phyloP scores from a whole-genome alignment of 371 early-diverging fungal genomes.

The Apophysomyces trapeziformis region DNA sequence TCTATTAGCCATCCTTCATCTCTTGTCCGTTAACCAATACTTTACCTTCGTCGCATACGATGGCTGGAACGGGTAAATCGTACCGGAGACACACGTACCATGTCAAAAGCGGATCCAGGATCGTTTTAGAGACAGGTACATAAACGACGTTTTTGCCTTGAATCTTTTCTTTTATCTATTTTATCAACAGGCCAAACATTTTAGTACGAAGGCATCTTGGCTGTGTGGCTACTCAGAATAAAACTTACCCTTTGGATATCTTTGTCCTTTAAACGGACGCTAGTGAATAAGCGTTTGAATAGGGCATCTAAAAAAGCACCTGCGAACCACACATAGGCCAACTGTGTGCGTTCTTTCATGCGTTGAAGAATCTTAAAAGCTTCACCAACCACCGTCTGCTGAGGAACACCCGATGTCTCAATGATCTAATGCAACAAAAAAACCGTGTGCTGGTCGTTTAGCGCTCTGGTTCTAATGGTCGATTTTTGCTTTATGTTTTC shows the following conservation, averaged over 20 bases:
- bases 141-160: constrained; percentile 51
- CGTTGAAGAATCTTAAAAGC: constrained; percentile 47
- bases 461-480: too few species aligned
- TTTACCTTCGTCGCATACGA: constrained; percentile 54
- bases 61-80: constrained; percentile 51
- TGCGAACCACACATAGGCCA: constrained; percentile 57
- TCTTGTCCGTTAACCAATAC: too few species aligned
- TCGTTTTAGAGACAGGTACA: constrained; percentile 52
- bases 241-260: constrained; percentile 32
- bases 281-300: constrained; percentile 46
- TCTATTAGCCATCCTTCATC: too few species aligned
- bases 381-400: constrained; percentile 52
- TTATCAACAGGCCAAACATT: too few species aligned
- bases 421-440: constrained; percentile 30
- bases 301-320: constrained; percentile 46
- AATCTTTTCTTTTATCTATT: constrained; percentile 37
- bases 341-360: constrained; percentile 53
- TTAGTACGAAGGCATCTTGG: neutral
- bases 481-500: too few species aligned
- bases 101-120: constrained; percentile 47
- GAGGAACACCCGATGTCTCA: constrained; percentile 51
- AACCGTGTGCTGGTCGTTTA: too few species aligned
- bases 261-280: constrained; percentile 33
- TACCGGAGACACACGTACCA: constrained; percentile 55
- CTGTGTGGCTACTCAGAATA: neutral